Evolutionary conservation across 2,329 filamentous ascomycete species (phyloP), one percentile per base, ranked within the genome.

Genomic region (Emergomyces africanus): DNA sequence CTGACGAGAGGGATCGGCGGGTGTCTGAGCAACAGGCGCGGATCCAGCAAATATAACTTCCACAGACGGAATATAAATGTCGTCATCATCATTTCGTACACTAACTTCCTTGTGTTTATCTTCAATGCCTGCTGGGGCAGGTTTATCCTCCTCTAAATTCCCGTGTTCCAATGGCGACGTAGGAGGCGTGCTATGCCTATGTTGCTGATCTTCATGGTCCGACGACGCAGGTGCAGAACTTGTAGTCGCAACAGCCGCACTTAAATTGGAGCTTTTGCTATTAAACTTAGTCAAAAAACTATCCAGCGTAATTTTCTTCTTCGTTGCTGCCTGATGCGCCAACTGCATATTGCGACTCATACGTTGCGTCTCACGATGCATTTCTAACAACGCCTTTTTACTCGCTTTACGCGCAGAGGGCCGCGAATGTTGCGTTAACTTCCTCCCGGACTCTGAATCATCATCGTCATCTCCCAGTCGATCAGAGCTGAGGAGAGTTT

Each of bases 331-430:
- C 69, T 96, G 86, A 71, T 97, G 91, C 1, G 88, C 84, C 54
- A 99, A 81, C 72, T 97, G 92, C 83, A 96, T 88, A 69, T 88
- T 95, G 64, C 94, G 83, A 65, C 83, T 86, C 75, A 99, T 83
- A 35, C 94, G 84, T 75, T 99, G 94, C 0, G 92, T 96, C 73
- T 99, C 94, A 60, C 90, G 83, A 66, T 88, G 87, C 87, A 99
- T 96, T 65, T 97, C 92, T 69, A 96, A 89, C 48, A 96, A 71
- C 0, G 94, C 94, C 74, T 90, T 96, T 76, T 92, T 97, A 76
- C 91, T 92, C 0, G 94, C 91, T 70, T 94, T 95, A 14, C 94
- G 83, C 1, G 71, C 64, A 10, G 83, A 81, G 5, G 90, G 86
- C 3, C 86, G 83, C 30, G 81, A 78, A 44, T 81, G 77, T 68